These are phyloP conservation scores for Oxalis stricta DNA, from an alignment of 441 rosid species.

Conservation along the genomic window DNA sequence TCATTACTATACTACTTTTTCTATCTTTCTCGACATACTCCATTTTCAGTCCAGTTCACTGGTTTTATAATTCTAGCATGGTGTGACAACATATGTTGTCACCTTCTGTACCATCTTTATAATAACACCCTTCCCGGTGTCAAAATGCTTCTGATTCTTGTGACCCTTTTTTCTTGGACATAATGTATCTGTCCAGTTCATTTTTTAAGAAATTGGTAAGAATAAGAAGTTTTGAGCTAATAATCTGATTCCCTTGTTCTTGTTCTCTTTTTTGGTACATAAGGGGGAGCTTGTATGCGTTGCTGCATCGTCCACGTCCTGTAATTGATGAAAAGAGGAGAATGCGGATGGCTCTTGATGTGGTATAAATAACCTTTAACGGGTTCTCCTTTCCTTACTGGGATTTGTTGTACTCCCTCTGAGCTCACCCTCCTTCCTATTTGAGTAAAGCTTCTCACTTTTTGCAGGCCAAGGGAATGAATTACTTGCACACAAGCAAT, in stretches of 20 bases:
- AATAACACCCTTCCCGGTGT: neutral
- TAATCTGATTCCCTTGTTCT: conserved; percentile 1
- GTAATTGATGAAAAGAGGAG: conserved; percentile 80
- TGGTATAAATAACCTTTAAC: conserved; percentile 44
- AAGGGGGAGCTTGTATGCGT: conserved; percentile 93
- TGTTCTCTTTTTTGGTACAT: conserved; percentile 10
- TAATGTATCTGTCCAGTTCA: neutral
- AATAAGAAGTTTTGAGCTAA: neutral
- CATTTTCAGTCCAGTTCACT: no score
- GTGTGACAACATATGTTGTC: no score
- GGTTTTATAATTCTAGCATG: no score
- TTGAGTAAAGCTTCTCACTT: conserved; percentile 1
- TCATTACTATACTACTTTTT: no score
- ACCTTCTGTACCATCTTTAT: no score
- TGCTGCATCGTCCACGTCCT: conserved; percentile 72
- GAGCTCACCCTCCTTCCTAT: conserved; percentile 2
- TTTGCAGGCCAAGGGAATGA: conserved; percentile 95
- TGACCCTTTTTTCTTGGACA: neutral
- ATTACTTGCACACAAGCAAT: conserved; percentile 88
- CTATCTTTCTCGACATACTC: no score
- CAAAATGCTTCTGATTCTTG: neutral
- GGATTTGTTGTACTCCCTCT: neutral
- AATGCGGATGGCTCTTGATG: conserved; percentile 93
- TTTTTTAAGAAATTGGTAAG: neutral
- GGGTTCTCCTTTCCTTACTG: neutral